These are phyloP conservation scores for Solanum corneliomulleri DNA, from an alignment of 257 asterid genomes.

Conservation along the genomic window DNA sequence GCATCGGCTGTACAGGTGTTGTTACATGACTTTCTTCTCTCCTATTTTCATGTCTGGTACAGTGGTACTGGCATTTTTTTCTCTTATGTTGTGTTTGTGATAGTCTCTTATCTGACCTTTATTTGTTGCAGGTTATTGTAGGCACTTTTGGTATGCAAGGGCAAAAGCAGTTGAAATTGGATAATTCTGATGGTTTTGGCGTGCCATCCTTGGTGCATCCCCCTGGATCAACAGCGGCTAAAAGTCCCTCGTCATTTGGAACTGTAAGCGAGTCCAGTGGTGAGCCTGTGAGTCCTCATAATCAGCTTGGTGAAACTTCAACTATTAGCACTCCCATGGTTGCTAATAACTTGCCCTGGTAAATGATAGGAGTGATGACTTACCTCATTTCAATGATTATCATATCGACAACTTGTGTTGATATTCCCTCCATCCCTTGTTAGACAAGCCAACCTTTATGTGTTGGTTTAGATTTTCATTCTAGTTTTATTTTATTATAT, in stretches of 20 bases:
- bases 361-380: background rate
- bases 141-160: slow-evolving; percentile 3
- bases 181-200: background rate
- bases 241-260: slow-evolving; percentile 9
- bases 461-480: background rate
- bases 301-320: slow-evolving; percentile 3
- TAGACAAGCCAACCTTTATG: background rate
- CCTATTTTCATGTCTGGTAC: background rate
- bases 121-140: background rate
- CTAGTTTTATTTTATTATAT: background rate
- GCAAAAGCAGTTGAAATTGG: background rate
- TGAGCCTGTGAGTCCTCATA: slow-evolving; percentile 7
- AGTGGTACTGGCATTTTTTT: background rate
- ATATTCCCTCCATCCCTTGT: background rate
- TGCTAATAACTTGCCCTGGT: background rate
- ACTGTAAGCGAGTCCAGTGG: slow-evolving; percentile 8
- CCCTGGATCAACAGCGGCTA: slow-evolving; percentile 1
- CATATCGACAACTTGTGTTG: background rate
- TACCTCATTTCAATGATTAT: background rate
- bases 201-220: background rate
- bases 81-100: background rate
- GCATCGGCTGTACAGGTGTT: slow-evolving; percentile 9
- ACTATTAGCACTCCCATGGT: background rate
- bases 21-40: background rate
- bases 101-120: background rate